Evolutionary conservation across 805 yeast species (phyloP).

Genomic region (Ogataea glucozyma): DNA sequence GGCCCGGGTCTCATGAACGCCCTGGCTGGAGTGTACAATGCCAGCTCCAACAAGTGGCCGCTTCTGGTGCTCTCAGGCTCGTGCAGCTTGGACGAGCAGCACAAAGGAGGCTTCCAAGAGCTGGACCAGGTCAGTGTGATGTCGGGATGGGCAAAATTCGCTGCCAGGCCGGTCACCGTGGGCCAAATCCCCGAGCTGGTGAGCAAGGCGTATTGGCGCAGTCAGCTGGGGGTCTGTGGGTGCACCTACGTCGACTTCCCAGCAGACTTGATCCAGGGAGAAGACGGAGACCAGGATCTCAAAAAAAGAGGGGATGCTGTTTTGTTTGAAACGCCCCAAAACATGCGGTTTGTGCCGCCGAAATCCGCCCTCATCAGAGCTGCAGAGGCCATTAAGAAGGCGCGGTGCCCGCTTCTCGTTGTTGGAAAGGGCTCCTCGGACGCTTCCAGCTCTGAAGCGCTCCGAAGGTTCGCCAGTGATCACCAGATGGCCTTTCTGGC

Average conservation of each 20-base stretch:
- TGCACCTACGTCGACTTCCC: conserved; percentile 65
- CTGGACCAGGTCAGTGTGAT: conserved; percentile 60
- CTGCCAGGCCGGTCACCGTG: conserved; percentile 35
- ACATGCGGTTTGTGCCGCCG: conserved; percentile 32
- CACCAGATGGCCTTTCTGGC: conserved; percentile 61
- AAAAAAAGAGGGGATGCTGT: conserved; percentile 25
- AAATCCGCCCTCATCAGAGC: conserved; percentile 38
- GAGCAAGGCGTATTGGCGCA: conserved; percentile 46
- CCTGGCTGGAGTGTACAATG: conserved; percentile 63
- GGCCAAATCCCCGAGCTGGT: conserved; percentile 41
- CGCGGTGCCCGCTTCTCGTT: conserved; percentile 53
- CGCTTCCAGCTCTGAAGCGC: conserved; percentile 32
- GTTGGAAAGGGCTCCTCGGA: conserved; percentile 69
- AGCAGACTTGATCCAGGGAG: conserved; percentile 53
- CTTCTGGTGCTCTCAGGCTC: conserved; percentile 67
- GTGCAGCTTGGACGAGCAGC: conserved; percentile 45
- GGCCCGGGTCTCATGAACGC: conserved; percentile 77
- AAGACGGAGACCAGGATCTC: neutral
- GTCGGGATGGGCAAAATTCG: conserved; percentile 47
- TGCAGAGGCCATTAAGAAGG: conserved; percentile 34
- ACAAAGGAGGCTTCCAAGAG: conserved; percentile 72
- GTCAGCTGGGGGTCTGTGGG: conserved; percentile 57
- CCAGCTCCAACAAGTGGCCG: conserved; percentile 65
- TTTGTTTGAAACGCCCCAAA: conserved; percentile 1
- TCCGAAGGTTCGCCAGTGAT: conserved; percentile 42